Conservation (phyloP, 23 red algal genomes). For the Gracilaria caudata region DNA sequence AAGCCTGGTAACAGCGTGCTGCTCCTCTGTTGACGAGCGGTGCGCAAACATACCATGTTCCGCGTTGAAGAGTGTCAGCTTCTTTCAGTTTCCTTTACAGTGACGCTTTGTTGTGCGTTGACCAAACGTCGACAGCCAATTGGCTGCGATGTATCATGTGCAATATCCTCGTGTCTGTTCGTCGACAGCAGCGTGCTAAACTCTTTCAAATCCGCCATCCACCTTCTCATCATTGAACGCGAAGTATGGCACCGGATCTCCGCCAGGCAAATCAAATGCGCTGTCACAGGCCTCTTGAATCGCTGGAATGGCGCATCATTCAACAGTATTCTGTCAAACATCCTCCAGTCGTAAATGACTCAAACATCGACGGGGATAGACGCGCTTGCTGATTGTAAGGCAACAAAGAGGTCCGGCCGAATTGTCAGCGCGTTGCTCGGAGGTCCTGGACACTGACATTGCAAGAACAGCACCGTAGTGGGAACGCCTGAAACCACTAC, state of each 20-base stretch:
- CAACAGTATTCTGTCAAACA: slow-evolving; percentile 1
- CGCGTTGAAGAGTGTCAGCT: no score
- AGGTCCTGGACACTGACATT: slow-evolving; percentile 6
- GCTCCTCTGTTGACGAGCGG: slow-evolving; percentile 55
- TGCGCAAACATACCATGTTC: not conserved
- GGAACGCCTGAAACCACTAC: not conserved
- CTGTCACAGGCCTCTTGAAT: slow-evolving; percentile 7
- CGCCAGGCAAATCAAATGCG: slow-evolving; percentile 19
- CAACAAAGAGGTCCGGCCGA: no score
- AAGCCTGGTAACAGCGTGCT: slow-evolving; percentile 83
- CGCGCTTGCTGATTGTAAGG: no score
- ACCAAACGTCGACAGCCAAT: no score
- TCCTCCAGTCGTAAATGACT: not conserved
- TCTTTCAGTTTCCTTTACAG: no score
- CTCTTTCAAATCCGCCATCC: not conserved
- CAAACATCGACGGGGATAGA: no score
- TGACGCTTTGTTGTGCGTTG: no score
- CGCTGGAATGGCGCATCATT: slow-evolving; percentile 16
- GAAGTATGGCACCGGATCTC: slow-evolving; percentile 12
- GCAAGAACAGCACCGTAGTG: slow-evolving; percentile 8
- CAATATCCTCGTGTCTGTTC: no score
- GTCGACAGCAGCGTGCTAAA: no score
- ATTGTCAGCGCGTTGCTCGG: slow-evolving; percentile 11
- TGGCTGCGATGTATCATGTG: no score
- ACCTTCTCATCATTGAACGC: slow-evolving; percentile 20